These are phyloP conservation scores for Phytopythium montanum DNA, from an alignment of 352 stramenopile species.

Conservation along the genomic window DNA sequence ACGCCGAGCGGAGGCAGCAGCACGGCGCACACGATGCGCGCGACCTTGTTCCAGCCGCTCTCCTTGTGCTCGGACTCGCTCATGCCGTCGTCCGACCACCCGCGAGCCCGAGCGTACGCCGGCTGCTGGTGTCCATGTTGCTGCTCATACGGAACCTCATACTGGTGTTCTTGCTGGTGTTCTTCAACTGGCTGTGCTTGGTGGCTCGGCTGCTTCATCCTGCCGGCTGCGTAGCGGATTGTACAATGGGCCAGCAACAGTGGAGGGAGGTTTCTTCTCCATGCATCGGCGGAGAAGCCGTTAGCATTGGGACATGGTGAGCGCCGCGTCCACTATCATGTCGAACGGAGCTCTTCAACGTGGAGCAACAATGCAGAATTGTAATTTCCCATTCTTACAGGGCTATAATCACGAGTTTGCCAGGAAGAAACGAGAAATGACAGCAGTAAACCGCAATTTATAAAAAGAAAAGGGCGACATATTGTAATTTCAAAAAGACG, in stretches of 20 bases:
- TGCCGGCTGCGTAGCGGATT: too few relatives aligned
- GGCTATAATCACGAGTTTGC: background rate
- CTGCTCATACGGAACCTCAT: too few relatives aligned
- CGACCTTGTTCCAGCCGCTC: constrained; percentile 37
- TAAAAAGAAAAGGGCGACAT: background rate
- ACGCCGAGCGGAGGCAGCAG: constrained; percentile 50
- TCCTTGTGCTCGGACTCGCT: background rate
- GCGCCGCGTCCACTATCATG: background rate
- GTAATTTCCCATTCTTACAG: too few relatives aligned
- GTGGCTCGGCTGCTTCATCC: too few relatives aligned
- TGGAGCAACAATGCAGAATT: too few relatives aligned
- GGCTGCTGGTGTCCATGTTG: constrained; percentile 11
- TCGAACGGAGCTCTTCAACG: too few relatives aligned
- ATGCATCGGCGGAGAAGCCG: too few relatives aligned
- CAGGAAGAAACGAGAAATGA: background rate
- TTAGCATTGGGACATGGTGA: background rate
- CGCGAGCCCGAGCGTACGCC: constrained; percentile 13
- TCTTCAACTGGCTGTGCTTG: background rate
- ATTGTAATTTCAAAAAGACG: background rate
- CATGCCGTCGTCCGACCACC: constrained; percentile 24
- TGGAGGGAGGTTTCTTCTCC: too few relatives aligned
- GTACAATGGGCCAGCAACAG: too few relatives aligned
- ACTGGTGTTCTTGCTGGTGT: too few relatives aligned
- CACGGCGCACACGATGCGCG: constrained; percentile 42
- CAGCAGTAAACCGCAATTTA: background rate